phyloP scores from a whole-genome alignment of 495 filamentous ascomycete genomes.

The Friedmanniomyces simplex region DNA sequence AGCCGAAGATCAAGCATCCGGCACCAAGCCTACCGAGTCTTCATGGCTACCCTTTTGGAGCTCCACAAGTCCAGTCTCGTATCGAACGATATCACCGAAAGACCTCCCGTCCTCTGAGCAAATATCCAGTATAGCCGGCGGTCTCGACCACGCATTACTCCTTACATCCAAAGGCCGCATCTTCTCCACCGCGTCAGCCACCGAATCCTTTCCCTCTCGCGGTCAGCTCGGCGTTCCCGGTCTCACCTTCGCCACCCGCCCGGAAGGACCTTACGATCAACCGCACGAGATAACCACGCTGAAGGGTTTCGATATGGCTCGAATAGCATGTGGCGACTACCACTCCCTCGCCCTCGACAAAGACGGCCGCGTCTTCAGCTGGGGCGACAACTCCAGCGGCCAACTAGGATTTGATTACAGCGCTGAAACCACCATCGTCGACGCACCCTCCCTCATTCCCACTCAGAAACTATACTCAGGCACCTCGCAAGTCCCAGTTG shows the following conservation, averaged over 20 bases:
- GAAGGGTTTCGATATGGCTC: conserved; percentile 50
- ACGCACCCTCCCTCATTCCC: conserved; percentile 58
- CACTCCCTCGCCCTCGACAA: conserved; percentile 71
- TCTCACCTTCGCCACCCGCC: conserved; percentile 66
- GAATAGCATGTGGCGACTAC: conserved; percentile 75
- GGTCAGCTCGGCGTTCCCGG: conserved; percentile 84
- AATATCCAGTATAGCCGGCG: conserved; percentile 60
- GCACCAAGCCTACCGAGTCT: conserved; percentile 48
- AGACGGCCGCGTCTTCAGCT: conserved; percentile 69
- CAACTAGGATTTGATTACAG: conserved; percentile 71
- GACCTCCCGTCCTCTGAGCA: conserved; percentile 61
- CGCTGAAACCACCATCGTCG: conserved; percentile 48
- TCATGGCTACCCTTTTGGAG: conserved; percentile 73
- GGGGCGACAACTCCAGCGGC: conserved; percentile 81
- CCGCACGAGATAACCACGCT: conserved; percentile 64
- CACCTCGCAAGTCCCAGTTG: conserved; percentile 45
- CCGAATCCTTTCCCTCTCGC: conserved; percentile 62
- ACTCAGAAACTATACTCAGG: conserved; percentile 60
- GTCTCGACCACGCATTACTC: conserved; percentile 74
- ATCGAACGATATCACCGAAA: conserved; percentile 58
- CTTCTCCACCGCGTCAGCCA: conserved; percentile 72
- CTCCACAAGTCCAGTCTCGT: conserved; percentile 49
- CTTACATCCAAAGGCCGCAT: conserved; percentile 75
- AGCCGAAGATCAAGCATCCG: conserved; percentile 52
- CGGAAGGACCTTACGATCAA: conserved; percentile 65